Base-by-base conservation (phyloP, 768 basidiomycete species). In the Mycena vitilis region DNA sequence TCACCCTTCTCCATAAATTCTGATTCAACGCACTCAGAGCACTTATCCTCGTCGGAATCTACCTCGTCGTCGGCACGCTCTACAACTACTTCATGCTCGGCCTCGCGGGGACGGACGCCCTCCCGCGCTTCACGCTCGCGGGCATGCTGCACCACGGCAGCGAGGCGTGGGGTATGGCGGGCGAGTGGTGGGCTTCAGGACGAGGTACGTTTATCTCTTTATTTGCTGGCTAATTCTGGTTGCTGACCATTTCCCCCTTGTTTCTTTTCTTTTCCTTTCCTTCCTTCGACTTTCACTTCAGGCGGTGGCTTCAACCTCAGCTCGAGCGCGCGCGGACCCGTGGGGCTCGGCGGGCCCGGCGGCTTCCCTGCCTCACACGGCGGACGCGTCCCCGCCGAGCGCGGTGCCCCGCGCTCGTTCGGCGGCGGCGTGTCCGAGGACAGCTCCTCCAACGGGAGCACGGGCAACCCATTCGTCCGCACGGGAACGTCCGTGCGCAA, bases 71-170 rank as follows among this genome's bases (percentile, higher is more conserved):
- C 47, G 90, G 91, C 45, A 89, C 88, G 18, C 76, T 94, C 15
- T 95, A 95, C 81, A 94, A 94, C 75, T 90, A 90, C 68, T 92
- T 86, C 75, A 89, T 91, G 59, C 89, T 95, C 16, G 84, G 86
- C 63, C 87, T 89, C 36, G 86, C 87, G n/a, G 93, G 94, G 0
- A 81, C 87, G 60, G 91, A 94, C 70, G 90, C 91, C 74, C 82
- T 95, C 45, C 94, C 94, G 15, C 87, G 86, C 65, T 88, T 91
- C 73, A 84, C 86, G 9, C 53, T 85, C 18, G 81, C 85, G 55
- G 80, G 83, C 72, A 83, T 86, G 83, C 78, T 77, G 66, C 86
- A 88, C 68, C 86, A 87, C 71, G 78, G 76, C 8, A 66, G 69
- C 23, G 83, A 86, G 72, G 84, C 81, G 0, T 57, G 78, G 42